phyloP scores from a whole-genome alignment of 306 rosid genomes.

The Urtica urens region DNA sequence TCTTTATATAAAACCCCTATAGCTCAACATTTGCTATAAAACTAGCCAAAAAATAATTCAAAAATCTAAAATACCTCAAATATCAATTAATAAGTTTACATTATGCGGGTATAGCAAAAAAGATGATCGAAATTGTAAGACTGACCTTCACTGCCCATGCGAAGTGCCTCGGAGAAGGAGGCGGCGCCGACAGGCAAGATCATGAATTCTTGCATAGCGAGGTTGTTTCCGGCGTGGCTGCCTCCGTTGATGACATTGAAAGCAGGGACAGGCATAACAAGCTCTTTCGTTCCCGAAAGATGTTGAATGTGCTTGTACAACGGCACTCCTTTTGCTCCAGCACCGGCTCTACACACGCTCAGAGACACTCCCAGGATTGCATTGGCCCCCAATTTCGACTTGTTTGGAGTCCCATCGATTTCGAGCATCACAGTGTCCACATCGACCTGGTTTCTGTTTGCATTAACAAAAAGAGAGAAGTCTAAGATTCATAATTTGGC shows the following conservation, averaged over 20 bases:
- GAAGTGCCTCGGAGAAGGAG: conserved; percentile 80
- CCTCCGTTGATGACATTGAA: conserved; percentile 96
- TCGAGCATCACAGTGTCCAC: conserved; percentile 91
- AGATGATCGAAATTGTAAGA: no score
- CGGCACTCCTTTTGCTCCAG: conserved; percentile 88
- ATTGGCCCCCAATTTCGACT: conserved; percentile 92
- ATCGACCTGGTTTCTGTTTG: conserved; percentile 76
- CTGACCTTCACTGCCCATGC: conserved; percentile 98
- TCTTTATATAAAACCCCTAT: no score
- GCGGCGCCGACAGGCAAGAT: conserved; percentile 87
- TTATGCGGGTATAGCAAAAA: no score
- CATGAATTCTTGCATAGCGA: conserved; percentile 99
- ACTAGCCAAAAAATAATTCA: no score
- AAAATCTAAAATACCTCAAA: no score
- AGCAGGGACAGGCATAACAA: conserved; percentile 98
- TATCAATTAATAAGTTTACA: no score
- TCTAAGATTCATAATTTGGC: no score
- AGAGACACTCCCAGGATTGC: conserved; percentile 93
- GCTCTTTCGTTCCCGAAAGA: conserved; percentile 79
- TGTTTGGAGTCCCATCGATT: conserved; percentile 92
- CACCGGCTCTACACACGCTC: conserved; percentile 93
- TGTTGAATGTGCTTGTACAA: conserved; percentile 86
- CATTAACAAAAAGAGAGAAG: conserved; percentile 9
- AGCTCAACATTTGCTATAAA: no score
- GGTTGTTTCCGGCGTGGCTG: conserved; percentile 92